Evolutionary conservation across 2,329 filamentous ascomycete species (phyloP), one percentile per base, ranked within the genome.

Genomic region (Laburnicola sp.): DNA sequence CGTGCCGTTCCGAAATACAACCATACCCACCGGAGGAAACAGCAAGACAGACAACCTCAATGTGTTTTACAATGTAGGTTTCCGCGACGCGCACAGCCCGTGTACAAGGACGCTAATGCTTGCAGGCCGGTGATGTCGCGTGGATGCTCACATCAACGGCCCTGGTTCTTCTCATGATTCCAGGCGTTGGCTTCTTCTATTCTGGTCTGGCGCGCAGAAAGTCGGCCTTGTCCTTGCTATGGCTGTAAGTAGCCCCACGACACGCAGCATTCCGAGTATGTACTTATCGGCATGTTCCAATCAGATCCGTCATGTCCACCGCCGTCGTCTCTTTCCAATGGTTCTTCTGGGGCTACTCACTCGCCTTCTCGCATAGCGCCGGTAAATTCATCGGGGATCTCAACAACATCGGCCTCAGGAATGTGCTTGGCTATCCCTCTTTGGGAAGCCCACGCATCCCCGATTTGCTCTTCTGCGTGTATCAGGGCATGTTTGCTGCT

Each of bases 161-260:
- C 11, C 83, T 96, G 42, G 91, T 96, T 51, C 79, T 96, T 62
- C 85, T 96, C 69, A 96, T 96, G 91, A 91, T 96, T 72, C 91
- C 91, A 32, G 91, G 91, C 51, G 91, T 96, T 67, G 91, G 90
- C 46, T 94, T 96, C 81, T 96, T 96, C 82, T 96, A 96, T 79
- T 93, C 89, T 37, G 91, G 91, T 58, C 86, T 96, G 11, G 90
- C 91, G 11, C 86, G 91, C 50, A 85, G 91, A 72, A 96, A 96
- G 78, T 95, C 90, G 0, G 91, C 91, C 3, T 80, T 96, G 48
- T 89, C 90, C 16, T 81, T 96, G 55, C 87, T 96, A 72, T 92
- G 89, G 82, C 81, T 96, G 3, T 45, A 25, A 31, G 43, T 30
- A 23, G 9, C 9, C n/a, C 16, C 26, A 5, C 34, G 26, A 2